Conservation (phyloP, 75 land plant genomes). For the Ceratopteris richardii region DNA sequence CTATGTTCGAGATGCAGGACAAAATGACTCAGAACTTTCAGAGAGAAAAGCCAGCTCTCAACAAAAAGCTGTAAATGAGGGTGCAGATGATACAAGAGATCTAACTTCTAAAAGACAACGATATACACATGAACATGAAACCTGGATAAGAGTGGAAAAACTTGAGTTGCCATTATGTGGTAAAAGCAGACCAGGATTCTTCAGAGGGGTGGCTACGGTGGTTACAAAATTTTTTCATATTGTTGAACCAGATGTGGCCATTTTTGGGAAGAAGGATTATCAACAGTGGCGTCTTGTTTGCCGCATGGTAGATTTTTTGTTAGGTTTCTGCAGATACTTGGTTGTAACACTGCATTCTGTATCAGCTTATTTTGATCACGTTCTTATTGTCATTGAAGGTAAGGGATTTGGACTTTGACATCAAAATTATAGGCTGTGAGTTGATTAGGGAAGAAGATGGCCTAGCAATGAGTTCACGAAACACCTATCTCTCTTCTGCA, state of each 20-base stretch:
- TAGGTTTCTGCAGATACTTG: not conserved
- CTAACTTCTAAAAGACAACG: not conserved
- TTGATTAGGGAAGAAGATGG: constrained; percentile 84
- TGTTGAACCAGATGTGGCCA: constrained; percentile 90
- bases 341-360: too few species aligned
- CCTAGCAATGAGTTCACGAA: constrained; percentile 96
- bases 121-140: constrained; percentile 49
- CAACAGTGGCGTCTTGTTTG: constrained; percentile 85
- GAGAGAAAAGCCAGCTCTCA: not conserved
- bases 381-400: constrained; percentile 37
- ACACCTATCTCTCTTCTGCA: constrained; percentile 63
- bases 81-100: not conserved
- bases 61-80: not conserved
- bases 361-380: too few species aligned
- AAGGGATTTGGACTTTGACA: constrained; percentile 78
- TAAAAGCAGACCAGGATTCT: constrained; percentile 79
- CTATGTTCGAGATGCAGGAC: constrained; percentile 40
- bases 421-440: constrained; percentile 62
- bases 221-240: constrained; percentile 85
- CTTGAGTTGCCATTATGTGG: constrained; percentile 94
- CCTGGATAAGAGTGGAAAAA: constrained; percentile 89
- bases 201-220: constrained; percentile 88
- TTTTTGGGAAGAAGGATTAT: constrained; percentile 99
- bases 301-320: constrained; percentile 56
- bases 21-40: not conserved